Base-by-base conservation (phyloP, 2,329 filamentous ascomycete species). In the Neofusicoccum umdonicola region DNA sequence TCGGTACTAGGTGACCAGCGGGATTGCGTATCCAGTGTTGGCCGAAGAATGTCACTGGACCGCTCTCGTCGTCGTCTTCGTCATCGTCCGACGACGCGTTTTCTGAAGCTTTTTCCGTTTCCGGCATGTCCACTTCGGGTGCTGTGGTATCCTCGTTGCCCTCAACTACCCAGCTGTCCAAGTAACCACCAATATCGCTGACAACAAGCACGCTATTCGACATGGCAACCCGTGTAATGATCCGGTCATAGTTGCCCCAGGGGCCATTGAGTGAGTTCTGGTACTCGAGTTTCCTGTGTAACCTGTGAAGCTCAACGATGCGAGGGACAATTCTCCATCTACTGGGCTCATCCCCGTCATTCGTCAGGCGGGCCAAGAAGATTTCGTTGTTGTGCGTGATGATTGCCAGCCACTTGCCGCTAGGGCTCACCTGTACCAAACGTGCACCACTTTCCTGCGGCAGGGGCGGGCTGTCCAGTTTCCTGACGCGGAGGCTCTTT, bases 91-190 rank as follows among this genome's bases (percentile, higher is more conserved):
- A 54, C 35, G 65, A 71, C 48, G 62, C 61, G 42, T 50, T 39
- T 27, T 41, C 69, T 68, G 48, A 42, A 8, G 51, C 13, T 8
- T 37, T 56, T 48, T 70, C 70, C n/a, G 70, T 70, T 34, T 63
- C 65, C 9, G 63, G 54, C 51, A 74, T 69, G 31, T 81, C 74
- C 37, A 79, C 74, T 67, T 77, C 73, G 42, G 78, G 74, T 22
- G 81, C 78, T 13, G 77, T 79, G 2, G 73, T 68, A 68, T 86
- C 83, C 69, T 85, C 81, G 66, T 84, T 76, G 42, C 84, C 84
- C 72, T 87, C 84, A 63, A 96, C 78, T 1, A 92, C 80, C 91
- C 93, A 99, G 17, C 89, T 92, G 73, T 98, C 93, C 37, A 98
- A 83, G 76, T 89, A 92, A 48, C 95, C 95, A 48, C 90, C 88